These are phyloP conservation scores for Apiospora malaysiana DNA, from an alignment of 2,329 filamentous ascomycete genomes.

Conservation along the genomic window DNA sequence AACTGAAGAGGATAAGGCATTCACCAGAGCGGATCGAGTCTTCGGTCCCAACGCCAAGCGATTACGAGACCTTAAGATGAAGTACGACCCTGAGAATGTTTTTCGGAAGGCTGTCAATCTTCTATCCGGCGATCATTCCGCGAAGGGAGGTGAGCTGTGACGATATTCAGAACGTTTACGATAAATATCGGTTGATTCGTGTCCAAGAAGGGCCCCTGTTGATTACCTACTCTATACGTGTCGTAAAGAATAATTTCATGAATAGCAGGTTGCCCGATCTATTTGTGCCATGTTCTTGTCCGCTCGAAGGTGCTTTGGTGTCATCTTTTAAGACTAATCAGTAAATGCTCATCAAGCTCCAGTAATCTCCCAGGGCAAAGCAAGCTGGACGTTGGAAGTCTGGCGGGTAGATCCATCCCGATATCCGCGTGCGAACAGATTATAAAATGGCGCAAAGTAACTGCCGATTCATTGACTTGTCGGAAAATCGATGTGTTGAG, in stretches of 20 bases:
- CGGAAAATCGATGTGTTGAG: too few species aligned
- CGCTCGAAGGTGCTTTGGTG: background rate
- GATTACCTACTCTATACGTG: too few species aligned
- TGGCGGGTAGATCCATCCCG: background rate
- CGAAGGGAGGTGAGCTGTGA: background rate
- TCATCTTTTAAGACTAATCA: background rate
- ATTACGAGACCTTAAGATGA: conserved; percentile 40
- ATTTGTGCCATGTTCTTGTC: too few species aligned
- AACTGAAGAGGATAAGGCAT: conserved; percentile 21
- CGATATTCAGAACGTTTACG: too few species aligned
- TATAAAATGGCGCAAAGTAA: background rate
- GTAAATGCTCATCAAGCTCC: background rate
- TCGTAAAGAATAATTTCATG: background rate
- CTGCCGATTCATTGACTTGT: too few species aligned
- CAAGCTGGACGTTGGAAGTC: background rate
- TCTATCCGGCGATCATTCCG: background rate
- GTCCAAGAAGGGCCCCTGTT: too few species aligned
- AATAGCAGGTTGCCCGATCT: too few species aligned
- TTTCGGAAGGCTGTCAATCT: conserved; percentile 37
- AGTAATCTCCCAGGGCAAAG: background rate
- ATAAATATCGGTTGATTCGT: too few species aligned
- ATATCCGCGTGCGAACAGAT: background rate
- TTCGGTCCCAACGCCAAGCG: conserved; percentile 40
- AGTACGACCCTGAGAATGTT: conserved; percentile 42
- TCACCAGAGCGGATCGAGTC: conserved; percentile 32